Base-by-base conservation (phyloP, 192 early-diverging fungal species). In the Mortierella claussenii region DNA sequence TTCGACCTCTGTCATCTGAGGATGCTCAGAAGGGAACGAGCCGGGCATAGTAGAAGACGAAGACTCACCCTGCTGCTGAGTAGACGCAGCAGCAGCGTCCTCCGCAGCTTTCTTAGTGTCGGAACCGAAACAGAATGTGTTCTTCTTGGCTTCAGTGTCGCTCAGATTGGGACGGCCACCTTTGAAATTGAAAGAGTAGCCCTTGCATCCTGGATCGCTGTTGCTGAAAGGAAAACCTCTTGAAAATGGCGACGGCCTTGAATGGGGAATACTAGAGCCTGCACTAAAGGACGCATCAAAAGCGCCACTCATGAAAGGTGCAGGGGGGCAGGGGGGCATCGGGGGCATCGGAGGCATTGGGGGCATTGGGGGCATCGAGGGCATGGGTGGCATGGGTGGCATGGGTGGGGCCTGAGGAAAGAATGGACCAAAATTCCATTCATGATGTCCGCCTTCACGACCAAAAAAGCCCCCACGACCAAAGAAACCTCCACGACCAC, bases 11-110 rank as follows among this genome's bases (percentile, higher is more conserved):
- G 73, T 37, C 73, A 67, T 76, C 11, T 55, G 49, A 12, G 61
- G 65, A n/a, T n/a, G n/a, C n/a, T n/a, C n/a, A n/a, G n/a, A n/a
- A n/a, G n/a, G n/a, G 37, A 69, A 60, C 0, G 67, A 69, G 2
- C 67, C 67, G 18, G 69, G 69, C 57, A 66, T 55, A 8, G 56
- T 27, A 13, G 56, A 30, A 1, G 70, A 75, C 5, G 70, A 66
- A 12, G 57, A 32, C 36, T 61, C 68, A 10, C 51, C 52, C 24
- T 54, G 56, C 23, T 60, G 48, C 24, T 61, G 56, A 13, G 52
- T 36, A 18, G 12, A 15, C 20, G 12, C n/a, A 1, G 53, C 55
- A 5, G 30, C 23, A 3, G 54, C 30, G 3, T 17, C 24, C 1
- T 36, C 36, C 10, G 55, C 23, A 5, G 34, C 18, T 12, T 57